Evolutionary conservation across 805 yeast genomes (phyloP), one percentile per base, ranked within the genome.

Genomic region (Cyberlindnera xishuangbannaensis): DNA sequence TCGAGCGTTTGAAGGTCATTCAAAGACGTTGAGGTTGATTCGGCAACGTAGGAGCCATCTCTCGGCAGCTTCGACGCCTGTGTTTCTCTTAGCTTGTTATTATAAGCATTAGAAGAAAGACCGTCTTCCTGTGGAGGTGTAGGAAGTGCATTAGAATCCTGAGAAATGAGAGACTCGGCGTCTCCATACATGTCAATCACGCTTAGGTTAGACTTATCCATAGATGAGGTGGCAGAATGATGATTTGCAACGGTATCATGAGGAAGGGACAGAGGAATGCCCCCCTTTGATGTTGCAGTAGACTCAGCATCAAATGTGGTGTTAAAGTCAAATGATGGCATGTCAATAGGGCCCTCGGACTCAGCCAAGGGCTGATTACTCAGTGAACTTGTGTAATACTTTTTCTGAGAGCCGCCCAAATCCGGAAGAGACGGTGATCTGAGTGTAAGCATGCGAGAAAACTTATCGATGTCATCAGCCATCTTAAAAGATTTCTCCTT

Each of bases 181-280:
- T 59, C 64, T 0, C 56, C 56, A 40, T 62, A 62, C 45, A 62
- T 40, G 28, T 61, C 64, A 26, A 62, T 59, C 10, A 62, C 57
- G 31, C 67, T 62, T 29, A 59, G 34, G 17, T 49, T 53, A 5
- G 55, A 56, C 24, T 13, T 34, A 25, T 51, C 23, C 23, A 20
- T 20, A 20, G 23, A 20, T 20, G 23, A 20, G 9, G 23, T 20
- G 11, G 23, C 23, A 20, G 23, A 20, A 12, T 20, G 23, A 9
- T 20, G 23, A 9, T 12, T 20, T 12, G n/a, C n/a, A n/a, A n/a
- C n/a, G n/a, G n/a, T n/a, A n/a, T n/a, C n/a, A n/a, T n/a, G n/a
- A n/a, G n/a, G n/a, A n/a, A n/a, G n/a, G n/a, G n/a, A n/a, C n/a
- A n/a, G n/a, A 12, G 31, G 31, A 29, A 29, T 29, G 31, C 23